These are phyloP conservation scores for Huntiella abstrusa DNA, from an alignment of 2,329 filamentous ascomycete genomes.

Conservation along the genomic window DNA sequence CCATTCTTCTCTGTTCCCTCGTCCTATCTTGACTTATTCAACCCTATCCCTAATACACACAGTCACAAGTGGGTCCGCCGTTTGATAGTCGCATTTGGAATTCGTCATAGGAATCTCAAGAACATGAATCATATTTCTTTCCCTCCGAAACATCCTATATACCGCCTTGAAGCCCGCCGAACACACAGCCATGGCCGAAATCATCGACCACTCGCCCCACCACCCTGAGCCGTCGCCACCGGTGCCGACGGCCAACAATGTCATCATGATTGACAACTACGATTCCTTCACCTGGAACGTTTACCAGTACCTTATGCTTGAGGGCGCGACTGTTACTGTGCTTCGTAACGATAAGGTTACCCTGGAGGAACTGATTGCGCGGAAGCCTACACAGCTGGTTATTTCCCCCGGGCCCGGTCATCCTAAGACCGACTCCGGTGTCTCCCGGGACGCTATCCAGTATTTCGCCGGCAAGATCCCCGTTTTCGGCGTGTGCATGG, in stretches of 20 bases:
- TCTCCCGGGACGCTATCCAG: constrained; percentile 79
- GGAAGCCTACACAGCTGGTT: constrained; percentile 82
- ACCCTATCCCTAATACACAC: too few species aligned
- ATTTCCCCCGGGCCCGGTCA: constrained; percentile 92
- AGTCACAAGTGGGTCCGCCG: too few species aligned
- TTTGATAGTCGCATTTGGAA: neutral
- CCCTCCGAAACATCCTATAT: too few species aligned
- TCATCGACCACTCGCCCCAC: constrained; percentile 69
- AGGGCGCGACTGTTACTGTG: constrained; percentile 79
- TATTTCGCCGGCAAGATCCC: constrained; percentile 91
- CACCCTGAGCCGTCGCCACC: constrained; percentile 58
- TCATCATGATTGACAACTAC: constrained; percentile 96
- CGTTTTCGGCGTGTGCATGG: constrained; percentile 96
- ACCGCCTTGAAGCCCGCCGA: too few species aligned
- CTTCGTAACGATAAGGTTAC: constrained; percentile 84
- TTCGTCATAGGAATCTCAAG: neutral
- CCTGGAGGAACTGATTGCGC: constrained; percentile 61
- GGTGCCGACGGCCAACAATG: constrained; percentile 65
- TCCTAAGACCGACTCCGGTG: constrained; percentile 73
- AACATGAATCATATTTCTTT: too few species aligned
- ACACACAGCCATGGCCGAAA: constrained; percentile 27
- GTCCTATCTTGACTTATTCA: too few species aligned
- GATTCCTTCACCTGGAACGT: constrained; percentile 99
- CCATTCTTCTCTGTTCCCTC: too few species aligned
- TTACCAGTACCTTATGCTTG: constrained; percentile 94